These are phyloP conservation scores for Boletellus ananas DNA, from an alignment of 768 basidiomycete genomes.

Conservation along the genomic window DNA sequence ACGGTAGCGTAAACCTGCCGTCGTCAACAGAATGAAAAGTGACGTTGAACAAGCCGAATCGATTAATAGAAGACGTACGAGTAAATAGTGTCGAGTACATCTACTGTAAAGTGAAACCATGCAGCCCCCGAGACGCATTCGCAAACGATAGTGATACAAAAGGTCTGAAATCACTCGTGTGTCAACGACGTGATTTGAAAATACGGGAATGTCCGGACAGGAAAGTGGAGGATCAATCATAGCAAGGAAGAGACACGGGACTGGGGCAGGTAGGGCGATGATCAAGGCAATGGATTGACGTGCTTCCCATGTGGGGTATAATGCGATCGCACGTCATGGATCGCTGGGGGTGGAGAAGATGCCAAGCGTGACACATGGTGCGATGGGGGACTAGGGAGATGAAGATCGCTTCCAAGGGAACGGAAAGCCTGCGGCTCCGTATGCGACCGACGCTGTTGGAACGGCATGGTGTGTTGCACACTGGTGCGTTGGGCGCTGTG, in stretches of 20 bases:
- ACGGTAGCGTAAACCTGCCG: constrained; percentile 24
- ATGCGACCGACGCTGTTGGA: constrained; percentile 53
- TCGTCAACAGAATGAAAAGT: constrained; percentile 11
- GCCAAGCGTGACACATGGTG: constrained; percentile 39
- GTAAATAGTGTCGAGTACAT: constrained; percentile 34
- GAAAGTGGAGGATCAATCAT: constrained; percentile 21
- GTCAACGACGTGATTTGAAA: constrained; percentile 24
- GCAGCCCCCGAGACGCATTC: constrained; percentile 20
- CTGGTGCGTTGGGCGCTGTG: constrained; percentile 35
- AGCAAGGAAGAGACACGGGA: constrained; percentile 13
- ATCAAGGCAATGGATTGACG: constrained; percentile 45
- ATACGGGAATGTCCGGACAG: constrained; percentile 28
- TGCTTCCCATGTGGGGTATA: constrained; percentile 44
- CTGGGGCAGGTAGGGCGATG: constrained; percentile 16
- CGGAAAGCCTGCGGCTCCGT: constrained; percentile 55
- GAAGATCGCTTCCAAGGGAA: constrained; percentile 46
- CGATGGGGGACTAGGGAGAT: constrained; percentile 45
- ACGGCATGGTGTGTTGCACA: constrained; percentile 45
- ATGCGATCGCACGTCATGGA: constrained; percentile 34
- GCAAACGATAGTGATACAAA: constrained; percentile 33
- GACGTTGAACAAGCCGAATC: constrained; percentile 12
- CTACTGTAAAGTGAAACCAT: constrained; percentile 30
- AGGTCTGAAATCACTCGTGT: constrained; percentile 21
- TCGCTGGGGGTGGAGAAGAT: constrained; percentile 40
- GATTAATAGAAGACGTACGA: constrained; percentile 31